These are phyloP conservation scores for Chaetomidium leptoderma DNA, from an alignment of 495 filamentous ascomycete genomes.

Conservation along the genomic window DNA sequence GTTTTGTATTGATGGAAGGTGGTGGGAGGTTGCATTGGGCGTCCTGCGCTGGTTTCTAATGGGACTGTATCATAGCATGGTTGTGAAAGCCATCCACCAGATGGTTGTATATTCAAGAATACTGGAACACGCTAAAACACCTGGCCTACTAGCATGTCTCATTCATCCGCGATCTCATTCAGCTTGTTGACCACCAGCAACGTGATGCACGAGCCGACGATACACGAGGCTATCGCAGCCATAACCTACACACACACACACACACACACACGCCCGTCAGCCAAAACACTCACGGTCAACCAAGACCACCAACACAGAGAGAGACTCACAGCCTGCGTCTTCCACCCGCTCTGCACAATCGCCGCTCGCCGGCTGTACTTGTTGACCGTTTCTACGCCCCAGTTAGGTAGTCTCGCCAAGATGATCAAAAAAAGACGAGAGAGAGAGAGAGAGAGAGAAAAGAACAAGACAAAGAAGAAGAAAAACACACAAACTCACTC, in stretches of 20 bases:
- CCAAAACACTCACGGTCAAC: too few species aligned
- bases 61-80: neutral
- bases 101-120: neutral
- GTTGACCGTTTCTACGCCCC: conserved; percentile 60
- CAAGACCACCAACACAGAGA: neutral
- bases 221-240: conserved; percentile 68
- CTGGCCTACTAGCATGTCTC: neutral
- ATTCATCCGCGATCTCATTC: conserved; percentile 24
- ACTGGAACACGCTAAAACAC: neutral
- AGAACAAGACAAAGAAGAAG: conserved; percentile 9
- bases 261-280: too few species aligned
- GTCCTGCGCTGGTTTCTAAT: neutral
- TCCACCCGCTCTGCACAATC: conserved; percentile 90
- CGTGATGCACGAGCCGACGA: conserved; percentile 70
- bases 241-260: conserved; percentile 56
- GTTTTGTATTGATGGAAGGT: neutral
- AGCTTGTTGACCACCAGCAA: conserved; percentile 43
- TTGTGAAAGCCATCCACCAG: neutral
- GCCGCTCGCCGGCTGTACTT: conserved; percentile 74
- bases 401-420: neutral
- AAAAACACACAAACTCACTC: conserved; percentile 32
- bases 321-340: conserved; percentile 72
- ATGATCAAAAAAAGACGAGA: neutral
- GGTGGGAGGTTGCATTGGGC: neutral
- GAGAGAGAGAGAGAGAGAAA: neutral